A percentile compares a stretch with the other conserved stretches of the same genome.
Evolutionary conservation across 768 basidiomycete species (phyloP).

Genomic region (Rhodotorula taiwanensis): DNA sequence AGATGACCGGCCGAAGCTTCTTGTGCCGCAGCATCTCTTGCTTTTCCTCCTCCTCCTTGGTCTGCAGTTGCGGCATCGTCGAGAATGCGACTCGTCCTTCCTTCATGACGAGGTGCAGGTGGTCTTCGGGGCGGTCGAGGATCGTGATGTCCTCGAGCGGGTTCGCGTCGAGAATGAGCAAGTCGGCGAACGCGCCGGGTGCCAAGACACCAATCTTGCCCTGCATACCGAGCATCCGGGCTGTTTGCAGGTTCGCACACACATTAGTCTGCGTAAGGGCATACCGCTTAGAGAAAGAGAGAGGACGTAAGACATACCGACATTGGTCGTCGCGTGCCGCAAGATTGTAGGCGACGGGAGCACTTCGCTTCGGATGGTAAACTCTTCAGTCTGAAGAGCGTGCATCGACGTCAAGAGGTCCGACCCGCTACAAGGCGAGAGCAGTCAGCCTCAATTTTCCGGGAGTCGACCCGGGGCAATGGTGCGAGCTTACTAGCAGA

Average conservation of each 20-base stretch:
- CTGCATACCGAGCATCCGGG: conserved; percentile 46
- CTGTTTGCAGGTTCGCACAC: conserved; percentile 28
- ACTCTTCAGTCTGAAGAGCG: conserved; percentile 58
- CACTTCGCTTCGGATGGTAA: conserved; percentile 47
- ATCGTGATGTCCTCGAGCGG: conserved; percentile 50
- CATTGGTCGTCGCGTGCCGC: conserved; percentile 50
- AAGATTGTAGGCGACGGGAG: conserved; percentile 45
- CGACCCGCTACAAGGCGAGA: conserved; percentile 39
- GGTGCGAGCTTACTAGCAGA: conserved; percentile 38
- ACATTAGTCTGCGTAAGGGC: no score
- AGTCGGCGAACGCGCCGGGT: conserved; percentile 48
- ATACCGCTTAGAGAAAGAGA: no score
- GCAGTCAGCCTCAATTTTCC: background rate
- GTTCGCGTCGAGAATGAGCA: conserved; percentile 48
- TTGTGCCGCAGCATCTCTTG: background rate
- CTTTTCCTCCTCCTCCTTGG: conserved; percentile 14
- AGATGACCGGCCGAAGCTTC: background rate
- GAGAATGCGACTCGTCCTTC: conserved; percentile 44
- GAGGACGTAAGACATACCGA: no score
- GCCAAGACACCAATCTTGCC: conserved; percentile 46
- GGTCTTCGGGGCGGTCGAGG: conserved; percentile 48
- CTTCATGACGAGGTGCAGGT: conserved; percentile 47
- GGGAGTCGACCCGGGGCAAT: conserved; percentile 39
- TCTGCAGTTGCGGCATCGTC: conserved; percentile 38
- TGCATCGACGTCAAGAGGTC: conserved; percentile 55